Base-by-base conservation (phyloP, 2,329 filamentous ascomycete species). In the Beauveria pseudobassiana region DNA sequence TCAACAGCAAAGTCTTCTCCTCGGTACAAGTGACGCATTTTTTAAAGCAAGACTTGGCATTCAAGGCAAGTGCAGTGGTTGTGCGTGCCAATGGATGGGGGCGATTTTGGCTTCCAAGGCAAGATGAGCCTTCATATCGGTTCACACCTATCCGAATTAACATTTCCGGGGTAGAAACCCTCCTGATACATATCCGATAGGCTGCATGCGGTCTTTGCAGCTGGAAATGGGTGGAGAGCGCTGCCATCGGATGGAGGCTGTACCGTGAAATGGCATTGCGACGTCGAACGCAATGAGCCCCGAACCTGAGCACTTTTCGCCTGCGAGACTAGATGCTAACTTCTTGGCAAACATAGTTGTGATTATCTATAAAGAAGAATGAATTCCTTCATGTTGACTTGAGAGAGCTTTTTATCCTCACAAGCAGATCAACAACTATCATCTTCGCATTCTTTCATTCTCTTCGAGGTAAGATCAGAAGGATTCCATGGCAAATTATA, bases 401-500 rank as follows among this genome's bases (percentile, higher is more conserved):
- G 24, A 22, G 14, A 43, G 18, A 2, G 40, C 65, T 77, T 43
- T 3, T 22, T n/a, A 14, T 2, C 9, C 50, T 20, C 46, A 59
- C 56, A 50, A 51, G 57, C 48, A 52, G 49, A 59, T 52, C 57
- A 43, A 34, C n/a, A 43, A 52, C 57, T 52, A 52, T 26, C 34
- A 38, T 43, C 49, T 59, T 59, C 3, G 46, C 45, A 7, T 51
- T 30, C 34, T 51, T 59, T 45, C 45, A 61, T 61, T 61, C 59
- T 40, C 59, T 61, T 61, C 43, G 59, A 61, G 59, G 59, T 51
- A 26, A 56, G 45, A 24, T n/a, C 3, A 52, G 42, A 20, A 20
- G 42, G 4, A 9, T 1, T 20, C 2, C 6, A n/a, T 5, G 4
- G 22, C 2, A 9, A 20, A 3, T 38, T 12, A 1, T 12, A 8